phyloP scores from a whole-genome alignment of 2,329 filamentous ascomycete genomes.

The Geosmithia flava region DNA sequence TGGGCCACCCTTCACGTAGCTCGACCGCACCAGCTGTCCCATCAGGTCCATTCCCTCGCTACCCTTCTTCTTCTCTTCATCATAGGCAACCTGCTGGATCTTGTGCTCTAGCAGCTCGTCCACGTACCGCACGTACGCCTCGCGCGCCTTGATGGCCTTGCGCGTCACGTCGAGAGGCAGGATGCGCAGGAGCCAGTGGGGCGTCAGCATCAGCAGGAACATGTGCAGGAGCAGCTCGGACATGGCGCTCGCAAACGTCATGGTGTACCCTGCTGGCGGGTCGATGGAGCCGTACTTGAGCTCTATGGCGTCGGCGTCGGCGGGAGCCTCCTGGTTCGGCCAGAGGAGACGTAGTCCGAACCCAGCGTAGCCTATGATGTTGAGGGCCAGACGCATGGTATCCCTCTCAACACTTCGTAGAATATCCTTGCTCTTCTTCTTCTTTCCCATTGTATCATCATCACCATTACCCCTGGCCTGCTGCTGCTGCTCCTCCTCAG shows the following conservation, averaged over 20 bases:
- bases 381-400: slow-evolving; percentile 48
- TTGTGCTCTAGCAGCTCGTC: slow-evolving; percentile 55
- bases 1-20: slow-evolving; percentile 11
- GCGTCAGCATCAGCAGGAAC: slow-evolving; percentile 46
- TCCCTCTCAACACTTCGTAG: slow-evolving; percentile 48
- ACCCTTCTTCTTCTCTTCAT: slow-evolving; percentile 16
- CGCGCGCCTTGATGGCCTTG: slow-evolving; percentile 30
- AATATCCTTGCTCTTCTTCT: slow-evolving; percentile 16
- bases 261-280: slow-evolving; percentile 38
- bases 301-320: slow-evolving; percentile 27
- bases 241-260: slow-evolving; percentile 56
- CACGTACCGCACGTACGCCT: slow-evolving; percentile 52
- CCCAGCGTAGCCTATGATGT: slow-evolving; percentile 53
- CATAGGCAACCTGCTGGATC: slow-evolving; percentile 20
- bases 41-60: slow-evolving; percentile 40
- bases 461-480: too few species aligned
- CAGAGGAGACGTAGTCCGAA: slow-evolving; percentile 52
- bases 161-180: slow-evolving; percentile 40
- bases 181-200: slow-evolving; percentile 41
- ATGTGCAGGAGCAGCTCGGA: slow-evolving; percentile 50
- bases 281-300: slow-evolving; percentile 34
- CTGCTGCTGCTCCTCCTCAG: too few species aligned
- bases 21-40: slow-evolving; percentile 34
- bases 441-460: too few species aligned
- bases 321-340: slow-evolving; percentile 45